Conservation (phyloP, 2,329 filamentous ascomycete species). For the Calonectria pseudoreteaudii region DNA sequence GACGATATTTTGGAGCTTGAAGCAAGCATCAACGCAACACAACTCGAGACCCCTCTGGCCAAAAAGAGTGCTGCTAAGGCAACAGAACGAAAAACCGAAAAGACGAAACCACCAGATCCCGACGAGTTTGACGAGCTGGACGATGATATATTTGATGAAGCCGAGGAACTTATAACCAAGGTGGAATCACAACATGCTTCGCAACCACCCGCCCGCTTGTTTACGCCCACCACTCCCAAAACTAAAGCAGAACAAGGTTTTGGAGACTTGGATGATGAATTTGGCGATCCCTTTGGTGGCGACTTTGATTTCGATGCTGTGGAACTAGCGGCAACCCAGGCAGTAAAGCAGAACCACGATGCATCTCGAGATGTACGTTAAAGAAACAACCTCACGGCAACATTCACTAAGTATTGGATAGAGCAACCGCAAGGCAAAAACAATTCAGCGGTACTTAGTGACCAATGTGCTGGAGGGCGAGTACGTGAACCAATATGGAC, state of each 20-base stretch:
- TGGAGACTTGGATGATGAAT: conserved; percentile 46
- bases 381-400: conserved; percentile 37
- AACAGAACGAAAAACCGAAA: neutral
- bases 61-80: conserved; percentile 7
- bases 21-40: conserved; percentile 51
- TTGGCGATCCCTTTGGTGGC: conserved; percentile 68
- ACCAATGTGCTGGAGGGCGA: conserved; percentile 77
- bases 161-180: conserved; percentile 48
- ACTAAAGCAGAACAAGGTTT: neutral
- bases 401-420: conserved; percentile 74
- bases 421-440: conserved; percentile 75
- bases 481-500: conserved; percentile 73
- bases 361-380: conserved; percentile 53
- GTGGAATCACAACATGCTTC: conserved; percentile 34
- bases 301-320: conserved; percentile 84
- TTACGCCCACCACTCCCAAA: conserved; percentile 4
- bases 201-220: conserved; percentile 22
- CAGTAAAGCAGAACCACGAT: conserved; percentile 51
- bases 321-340: conserved; percentile 79
- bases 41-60: conserved; percentile 33
- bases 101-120: neutral
- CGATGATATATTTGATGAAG: conserved; percentile 67
- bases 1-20: conserved; percentile 68
- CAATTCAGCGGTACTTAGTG: conserved; percentile 89
- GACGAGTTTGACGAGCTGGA: conserved; percentile 76